Conservation (phyloP, 176 grass and related monocot genomes). For the Stipa capillata region DNA sequence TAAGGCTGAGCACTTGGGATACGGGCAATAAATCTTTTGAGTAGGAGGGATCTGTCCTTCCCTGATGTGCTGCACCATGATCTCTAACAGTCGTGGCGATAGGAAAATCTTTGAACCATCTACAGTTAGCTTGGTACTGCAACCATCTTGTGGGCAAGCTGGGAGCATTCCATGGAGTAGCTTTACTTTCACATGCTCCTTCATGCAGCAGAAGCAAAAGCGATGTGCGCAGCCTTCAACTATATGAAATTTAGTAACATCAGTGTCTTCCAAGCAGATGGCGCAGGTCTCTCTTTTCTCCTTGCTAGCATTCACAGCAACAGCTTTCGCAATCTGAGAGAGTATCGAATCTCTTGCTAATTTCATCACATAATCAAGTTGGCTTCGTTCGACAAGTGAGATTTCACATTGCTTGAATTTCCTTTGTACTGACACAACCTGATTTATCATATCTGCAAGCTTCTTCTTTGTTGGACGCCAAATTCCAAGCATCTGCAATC, state of each 20-base stretch:
- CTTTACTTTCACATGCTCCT: constrained; percentile 66
- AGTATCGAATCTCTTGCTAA: constrained; percentile 62
- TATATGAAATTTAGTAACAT: constrained; percentile 52
- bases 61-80: constrained; percentile 56
- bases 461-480: constrained; percentile 25
- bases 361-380: constrained; percentile 35
- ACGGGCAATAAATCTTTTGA: constrained; percentile 77
- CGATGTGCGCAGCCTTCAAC: constrained; percentile 52
- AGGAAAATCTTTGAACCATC: constrained; percentile 54
- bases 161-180: constrained; percentile 56
- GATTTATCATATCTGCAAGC: constrained; percentile 35
- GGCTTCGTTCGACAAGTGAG: constrained; percentile 17
- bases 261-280: constrained; percentile 68
- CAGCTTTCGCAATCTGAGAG: constrained; percentile 43
- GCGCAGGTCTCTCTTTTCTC: constrained; percentile 54
- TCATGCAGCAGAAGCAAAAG: constrained; percentile 86
- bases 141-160: constrained; percentile 62
- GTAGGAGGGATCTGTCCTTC: constrained; percentile 55
- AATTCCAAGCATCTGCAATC: constrained; percentile 50
- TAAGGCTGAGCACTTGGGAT: constrained; percentile 57
- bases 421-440: constrained; percentile 21
- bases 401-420: constrained; percentile 56
- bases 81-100: constrained; percentile 28
- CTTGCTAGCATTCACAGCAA: constrained; percentile 3
- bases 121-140: constrained; percentile 48